phyloP scores from a whole-genome alignment of 2,329 filamentous ascomycete species.

The Calonectria pseudoreteaudii region DNA sequence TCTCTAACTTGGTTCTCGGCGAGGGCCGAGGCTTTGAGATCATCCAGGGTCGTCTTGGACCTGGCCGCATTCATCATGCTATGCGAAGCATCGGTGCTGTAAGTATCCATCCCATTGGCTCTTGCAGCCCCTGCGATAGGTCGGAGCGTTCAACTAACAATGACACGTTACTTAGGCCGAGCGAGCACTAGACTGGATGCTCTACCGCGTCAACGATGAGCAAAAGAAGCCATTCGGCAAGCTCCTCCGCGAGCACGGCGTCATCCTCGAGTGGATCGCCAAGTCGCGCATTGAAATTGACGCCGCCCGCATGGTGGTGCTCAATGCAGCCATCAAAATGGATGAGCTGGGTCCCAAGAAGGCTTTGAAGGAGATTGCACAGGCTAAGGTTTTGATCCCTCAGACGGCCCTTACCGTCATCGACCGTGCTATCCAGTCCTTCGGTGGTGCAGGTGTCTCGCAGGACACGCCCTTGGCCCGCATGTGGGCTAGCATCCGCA shows the following conservation, averaged over 20 bases:
- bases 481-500: constrained; percentile 85
- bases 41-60: constrained; percentile 95
- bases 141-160: constrained; percentile 15
- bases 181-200: constrained; percentile 92
- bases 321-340: constrained; percentile 96
- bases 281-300: constrained; percentile 95
- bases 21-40: constrained; percentile 97
- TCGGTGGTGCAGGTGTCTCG: constrained; percentile 89
- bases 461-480: constrained; percentile 93
- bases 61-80: constrained; percentile 96
- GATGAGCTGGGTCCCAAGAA: constrained; percentile 90
- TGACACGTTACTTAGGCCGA: constrained; percentile 68
- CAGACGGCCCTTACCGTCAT: constrained; percentile 86
- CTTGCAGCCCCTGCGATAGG: neutral
- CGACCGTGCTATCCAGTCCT: constrained; percentile 93
- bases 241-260: constrained; percentile 86
- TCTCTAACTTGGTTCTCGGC: constrained; percentile 86
- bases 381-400: constrained; percentile 94
- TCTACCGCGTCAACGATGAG: constrained; percentile 93
- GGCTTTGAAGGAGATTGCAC: constrained; percentile 91
- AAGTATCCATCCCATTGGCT: constrained; percentile 45
- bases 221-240: constrained; percentile 93
- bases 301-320: constrained; percentile 86
- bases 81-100: constrained; percentile 94
- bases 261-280: constrained; percentile 95